These are phyloP conservation scores for Geranomyces michiganensis DNA, from an alignment of 192 early-diverging fungal species.

Conservation along the genomic window DNA sequence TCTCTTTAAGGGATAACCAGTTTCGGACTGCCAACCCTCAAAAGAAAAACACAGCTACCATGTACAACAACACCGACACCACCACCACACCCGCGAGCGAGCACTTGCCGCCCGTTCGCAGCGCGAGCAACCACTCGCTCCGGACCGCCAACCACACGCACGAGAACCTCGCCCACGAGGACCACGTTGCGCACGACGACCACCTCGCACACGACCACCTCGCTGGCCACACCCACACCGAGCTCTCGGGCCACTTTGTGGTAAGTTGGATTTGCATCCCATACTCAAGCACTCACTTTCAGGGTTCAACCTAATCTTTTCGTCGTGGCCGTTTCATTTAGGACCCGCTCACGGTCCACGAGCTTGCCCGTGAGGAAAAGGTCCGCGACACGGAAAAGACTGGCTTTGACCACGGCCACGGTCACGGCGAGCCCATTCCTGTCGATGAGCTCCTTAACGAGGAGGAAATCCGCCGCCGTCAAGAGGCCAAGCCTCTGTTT, in stretches of 20 bases:
- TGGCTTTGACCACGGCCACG: neutral
- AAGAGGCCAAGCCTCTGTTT: conserved; percentile 42
- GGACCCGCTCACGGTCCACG: conserved; percentile 7
- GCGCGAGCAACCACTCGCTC: too few species aligned
- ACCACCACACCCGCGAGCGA: neutral
- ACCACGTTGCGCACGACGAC: neutral
- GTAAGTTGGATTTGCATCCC: too few species aligned
- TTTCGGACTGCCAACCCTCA: conserved; percentile 8
- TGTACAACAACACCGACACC: conserved; percentile 4
- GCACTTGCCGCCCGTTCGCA: too few species aligned
- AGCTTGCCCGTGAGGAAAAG: conserved; percentile 4
- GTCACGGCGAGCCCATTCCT: neutral
- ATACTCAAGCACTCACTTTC: too few species aligned
- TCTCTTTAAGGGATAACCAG: neutral
- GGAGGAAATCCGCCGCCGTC: conserved; percentile 10
- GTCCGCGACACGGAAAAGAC: neutral
- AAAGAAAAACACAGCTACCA: neutral
- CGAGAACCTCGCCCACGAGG: neutral
- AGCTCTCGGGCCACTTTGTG: neutral
- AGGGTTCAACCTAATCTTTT: too few species aligned
- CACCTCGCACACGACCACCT: neutral
- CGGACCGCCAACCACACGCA: neutral
- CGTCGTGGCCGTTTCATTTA: too few species aligned
- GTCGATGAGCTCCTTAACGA: conserved; percentile 1
- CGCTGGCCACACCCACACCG: neutral